Evolutionary conservation across 2,329 filamentous ascomycete genomes (phyloP).

Genomic region (Penicillium sp.): DNA sequence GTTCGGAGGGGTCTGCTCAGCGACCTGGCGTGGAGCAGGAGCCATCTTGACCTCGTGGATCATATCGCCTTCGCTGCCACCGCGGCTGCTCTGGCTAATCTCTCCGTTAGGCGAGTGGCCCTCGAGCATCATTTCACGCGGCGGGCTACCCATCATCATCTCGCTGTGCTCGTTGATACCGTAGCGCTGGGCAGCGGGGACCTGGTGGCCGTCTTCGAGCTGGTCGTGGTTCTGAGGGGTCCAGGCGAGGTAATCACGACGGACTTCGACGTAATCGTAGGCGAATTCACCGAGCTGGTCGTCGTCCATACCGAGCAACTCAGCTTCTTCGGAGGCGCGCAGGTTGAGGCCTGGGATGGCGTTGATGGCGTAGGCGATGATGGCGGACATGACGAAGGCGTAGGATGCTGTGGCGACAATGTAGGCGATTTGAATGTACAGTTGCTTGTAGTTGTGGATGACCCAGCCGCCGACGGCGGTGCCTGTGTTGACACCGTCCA

Average conservation of each 20-base stretch:
- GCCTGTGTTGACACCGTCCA: conserved; percentile 65
- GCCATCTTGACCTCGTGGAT: conserved; percentile 35
- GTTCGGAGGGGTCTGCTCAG: conserved; percentile 26
- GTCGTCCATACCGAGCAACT: conserved; percentile 64
- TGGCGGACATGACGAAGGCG: conserved; percentile 66
- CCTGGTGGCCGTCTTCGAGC: conserved; percentile 51
- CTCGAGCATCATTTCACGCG: conserved; percentile 27
- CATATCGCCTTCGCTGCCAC: conserved; percentile 31
- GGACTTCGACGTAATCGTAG: conserved; percentile 55
- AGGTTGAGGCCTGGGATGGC: conserved; percentile 70
- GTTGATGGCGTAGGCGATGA: conserved; percentile 72
- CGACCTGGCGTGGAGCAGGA: conserved; percentile 32
- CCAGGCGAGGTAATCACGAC: conserved; percentile 54
- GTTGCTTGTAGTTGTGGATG: conserved; percentile 69
- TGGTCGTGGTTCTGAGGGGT: conserved; percentile 48
- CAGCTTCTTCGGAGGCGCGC: conserved; percentile 66
- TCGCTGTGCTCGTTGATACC: conserved; percentile 62
- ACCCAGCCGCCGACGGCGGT: conserved; percentile 64
- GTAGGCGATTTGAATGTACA: conserved; percentile 71
- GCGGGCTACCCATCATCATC: conserved; percentile 60
- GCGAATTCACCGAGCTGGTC: conserved; percentile 55
- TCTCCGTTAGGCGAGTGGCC: conserved; percentile 26
- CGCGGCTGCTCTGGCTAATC: conserved; percentile 33
- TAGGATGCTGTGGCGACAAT: conserved; percentile 65
- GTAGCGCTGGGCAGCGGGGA: conserved; percentile 61